A percentile compares a stretch with the other conserved stretches of the same genome.
Evolutionary conservation across 2,329 filamentous ascomycete species (phyloP).

Genomic region (Spiromastix sp.): DNA sequence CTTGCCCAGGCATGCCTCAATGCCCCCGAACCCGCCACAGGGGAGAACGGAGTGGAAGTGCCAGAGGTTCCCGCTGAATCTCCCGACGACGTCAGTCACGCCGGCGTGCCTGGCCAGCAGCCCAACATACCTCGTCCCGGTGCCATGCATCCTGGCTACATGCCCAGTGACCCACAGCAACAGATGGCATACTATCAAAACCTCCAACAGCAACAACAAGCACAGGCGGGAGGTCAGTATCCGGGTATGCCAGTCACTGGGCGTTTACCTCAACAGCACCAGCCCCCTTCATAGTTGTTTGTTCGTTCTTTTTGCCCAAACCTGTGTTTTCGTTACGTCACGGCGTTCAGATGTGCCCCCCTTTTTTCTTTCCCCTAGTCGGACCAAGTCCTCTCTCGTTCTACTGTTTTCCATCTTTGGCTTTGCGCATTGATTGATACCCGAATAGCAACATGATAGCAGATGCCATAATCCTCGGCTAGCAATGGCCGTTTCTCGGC

Average conservation of each 20-base stretch:
- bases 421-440: conserved; percentile 11
- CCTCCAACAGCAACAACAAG: conserved; percentile 61
- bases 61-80: conserved; percentile 66
- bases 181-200: conserved; percentile 78
- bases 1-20: conserved; percentile 77
- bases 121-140: conserved; percentile 56
- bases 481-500: too few species aligned
- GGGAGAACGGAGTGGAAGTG: conserved; percentile 72
- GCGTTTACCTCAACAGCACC: conserved; percentile 72
- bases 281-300: conserved; percentile 56
- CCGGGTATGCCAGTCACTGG: conserved; percentile 63
- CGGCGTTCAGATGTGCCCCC: conserved; percentile 12
- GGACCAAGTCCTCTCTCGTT: conserved; percentile 16
- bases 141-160: conserved; percentile 60
- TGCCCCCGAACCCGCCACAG: conserved; percentile 79
- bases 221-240: conserved; percentile 58
- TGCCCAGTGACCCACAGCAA: conserved; percentile 57
- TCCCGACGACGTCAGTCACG: conserved; percentile 74
- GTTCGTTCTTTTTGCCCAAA: neutral
- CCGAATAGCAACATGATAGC: too few species aligned
- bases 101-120: conserved; percentile 62
- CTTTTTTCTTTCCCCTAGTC: conserved; percentile 14
- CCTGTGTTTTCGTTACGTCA: neutral
- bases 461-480: too few species aligned
- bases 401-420: conserved; percentile 14